phyloP scores from a whole-genome alignment of 345 rosid species.

The Linum trigynum region DNA sequence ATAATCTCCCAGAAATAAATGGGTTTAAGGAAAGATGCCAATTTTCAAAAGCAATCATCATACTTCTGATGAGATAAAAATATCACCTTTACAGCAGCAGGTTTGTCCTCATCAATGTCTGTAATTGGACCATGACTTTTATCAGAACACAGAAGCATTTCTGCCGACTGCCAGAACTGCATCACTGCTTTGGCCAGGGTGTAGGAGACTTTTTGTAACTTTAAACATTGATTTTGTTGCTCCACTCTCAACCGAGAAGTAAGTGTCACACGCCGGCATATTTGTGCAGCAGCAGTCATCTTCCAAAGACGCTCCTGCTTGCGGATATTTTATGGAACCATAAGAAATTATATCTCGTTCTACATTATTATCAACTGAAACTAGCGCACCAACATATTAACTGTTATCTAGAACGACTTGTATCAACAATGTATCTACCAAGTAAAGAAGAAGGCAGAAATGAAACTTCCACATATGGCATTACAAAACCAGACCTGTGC shows the following conservation, averaged over 20 bases:
- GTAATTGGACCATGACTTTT: slow-evolving; percentile 21
- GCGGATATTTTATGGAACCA: slow-evolving; percentile 4
- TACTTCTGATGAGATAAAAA: not conserved
- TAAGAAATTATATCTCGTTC: not conserved
- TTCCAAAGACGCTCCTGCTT: slow-evolving; percentile 97
- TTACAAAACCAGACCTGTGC: slow-evolving; percentile 58
- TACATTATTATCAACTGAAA: no score
- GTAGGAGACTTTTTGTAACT: slow-evolving; percentile 56
- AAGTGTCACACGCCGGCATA: slow-evolving; percentile 59
- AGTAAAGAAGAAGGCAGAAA: slow-evolving; percentile 9
- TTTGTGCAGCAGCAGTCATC: slow-evolving; percentile 89
- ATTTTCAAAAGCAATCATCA: not conserved
- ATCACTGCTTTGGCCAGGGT: slow-evolving; percentile 69
- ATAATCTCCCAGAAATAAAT: not conserved
- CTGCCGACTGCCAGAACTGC: slow-evolving; percentile 78
- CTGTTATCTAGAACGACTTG: not conserved
- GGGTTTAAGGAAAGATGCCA: not conserved
- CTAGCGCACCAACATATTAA: not conserved
- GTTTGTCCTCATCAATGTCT: slow-evolving; percentile 19
- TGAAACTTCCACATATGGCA: not conserved
- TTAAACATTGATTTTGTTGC: slow-evolving; percentile 35
- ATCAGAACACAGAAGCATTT: slow-evolving; percentile 32
- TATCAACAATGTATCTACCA: not conserved
- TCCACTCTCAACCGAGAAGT: slow-evolving; percentile 52
- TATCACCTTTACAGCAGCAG: slow-evolving; percentile 8